Evolutionary conservation across 495 filamentous ascomycete species (phyloP), one percentile per base, ranked within the genome.

Genomic region (Pseudoneurospora amorphoporcata): DNA sequence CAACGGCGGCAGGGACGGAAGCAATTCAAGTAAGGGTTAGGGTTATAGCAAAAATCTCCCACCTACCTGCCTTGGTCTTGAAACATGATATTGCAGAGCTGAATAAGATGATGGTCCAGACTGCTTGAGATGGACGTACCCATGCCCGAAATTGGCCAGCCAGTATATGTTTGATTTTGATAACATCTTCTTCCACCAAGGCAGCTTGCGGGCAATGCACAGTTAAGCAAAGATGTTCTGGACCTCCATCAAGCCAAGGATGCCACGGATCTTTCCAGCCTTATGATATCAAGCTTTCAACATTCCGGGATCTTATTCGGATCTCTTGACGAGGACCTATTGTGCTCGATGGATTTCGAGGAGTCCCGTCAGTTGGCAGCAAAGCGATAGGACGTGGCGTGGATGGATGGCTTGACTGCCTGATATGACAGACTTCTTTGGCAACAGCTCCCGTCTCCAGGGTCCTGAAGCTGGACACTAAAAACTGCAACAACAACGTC

Each of bases 401-500:
- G 12, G 23, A 32, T 61, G 23, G 23, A 32, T 61, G 53, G 23
- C 23, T 61, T 17, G 23, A 58, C 23, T 61, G 23, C 23, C 23
- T 23, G 47, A 61, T 29, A 17, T 35, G 29, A 61, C 53, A 61
- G 53, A 61, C 23, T 8, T 23, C 23, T 23, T 23, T 61, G 53
- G 53, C 53, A 40, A 40, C 39, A 61, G 53, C 29, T 61, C n/a
- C n/a, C n/a, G n/a, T n/a, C 23, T 53, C 53, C 68, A 69, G 41
- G 68, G 43, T 38, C 39, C 41, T 17, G 35, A 68, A 65, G 71
- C 40, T 38, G 68, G 41, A 58, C 69, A 39, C 73, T 71, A 65
- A 68, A 39, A 73, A 29, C 40, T 72, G 71, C 71, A 72, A 71
- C 47, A 35, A 68, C 69, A 71, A 72, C 43, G 41, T 71, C 65